Conservation (phyloP, 352 stramenopile species). For the Phytopythium oedochilum region DNA sequence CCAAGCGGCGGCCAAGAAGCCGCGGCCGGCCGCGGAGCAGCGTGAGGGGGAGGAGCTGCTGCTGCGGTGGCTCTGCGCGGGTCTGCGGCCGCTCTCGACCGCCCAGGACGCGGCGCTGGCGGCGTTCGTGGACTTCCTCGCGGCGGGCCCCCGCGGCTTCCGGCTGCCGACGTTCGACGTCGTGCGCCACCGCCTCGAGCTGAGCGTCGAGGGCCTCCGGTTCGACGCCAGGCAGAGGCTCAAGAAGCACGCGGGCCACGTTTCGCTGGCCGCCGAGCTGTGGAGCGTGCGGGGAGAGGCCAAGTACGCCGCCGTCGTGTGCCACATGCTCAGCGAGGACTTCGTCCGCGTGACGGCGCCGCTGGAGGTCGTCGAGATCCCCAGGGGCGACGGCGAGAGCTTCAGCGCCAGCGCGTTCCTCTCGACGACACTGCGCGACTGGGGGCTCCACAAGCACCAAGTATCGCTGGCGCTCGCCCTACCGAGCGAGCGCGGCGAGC, state of each 20-base stretch:
- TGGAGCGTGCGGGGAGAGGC: conserved; percentile 10
- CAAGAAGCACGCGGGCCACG: conserved; percentile 21
- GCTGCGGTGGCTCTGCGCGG: conserved; percentile 32
- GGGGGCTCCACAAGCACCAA: conserved; percentile 10
- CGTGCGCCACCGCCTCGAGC: conserved; percentile 25
- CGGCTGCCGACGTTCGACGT: conserved; percentile 17
- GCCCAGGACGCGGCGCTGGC: conserved; percentile 27
- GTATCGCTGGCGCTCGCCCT: neutral
- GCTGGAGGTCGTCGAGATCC: conserved; percentile 22
- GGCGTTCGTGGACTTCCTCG: conserved; percentile 22
- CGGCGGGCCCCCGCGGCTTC: conserved; percentile 6
- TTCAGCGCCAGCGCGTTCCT: conserved; percentile 2
- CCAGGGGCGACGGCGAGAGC: neutral
- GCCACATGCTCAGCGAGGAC: conserved; percentile 22
- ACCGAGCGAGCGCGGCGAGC: neutral
- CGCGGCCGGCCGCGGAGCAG: conserved; percentile 7
- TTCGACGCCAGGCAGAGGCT: conserved; percentile 35
- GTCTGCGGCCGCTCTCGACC: conserved; percentile 24
- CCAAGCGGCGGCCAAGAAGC: neutral
- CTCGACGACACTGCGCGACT: conserved; percentile 9
- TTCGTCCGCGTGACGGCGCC: conserved; percentile 18
- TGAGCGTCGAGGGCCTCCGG: conserved; percentile 26
- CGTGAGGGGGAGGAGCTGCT: conserved; percentile 29
- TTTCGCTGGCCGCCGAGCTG: conserved; percentile 21
- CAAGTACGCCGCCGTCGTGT: conserved; percentile 12